Base-by-base conservation (phyloP, 2,329 filamentous ascomycete species). In the Xylaria hypoxylon region DNA sequence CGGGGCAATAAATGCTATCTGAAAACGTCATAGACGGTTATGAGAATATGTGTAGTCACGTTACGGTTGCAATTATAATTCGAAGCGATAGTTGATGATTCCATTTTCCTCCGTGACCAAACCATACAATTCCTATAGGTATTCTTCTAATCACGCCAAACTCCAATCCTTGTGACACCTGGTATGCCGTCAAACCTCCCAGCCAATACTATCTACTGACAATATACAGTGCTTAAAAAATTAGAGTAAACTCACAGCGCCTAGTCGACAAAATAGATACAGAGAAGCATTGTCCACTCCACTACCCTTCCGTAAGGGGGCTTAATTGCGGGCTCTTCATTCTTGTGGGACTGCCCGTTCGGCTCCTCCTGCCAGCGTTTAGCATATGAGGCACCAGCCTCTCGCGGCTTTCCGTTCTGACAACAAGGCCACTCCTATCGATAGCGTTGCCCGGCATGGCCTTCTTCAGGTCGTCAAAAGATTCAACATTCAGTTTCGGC, bases 341-440 rank as follows among this genome's bases (percentile, higher is more conserved):
- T 72, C 87, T 81, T 10, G 87, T 89, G 8, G 86, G 87, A 72
- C 87, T 89, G 22, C 80, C 82, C 17, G 85, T 81, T 62, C 86
- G 81, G 77, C 86, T 88, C 76, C 86, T 81, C 77, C 87, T 78
- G 26, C 87, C 87, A 1, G 85, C 85, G 56, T 82, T 85, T 67
- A 87, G 77, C 80, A 86, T 83, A 64, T 85, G 84, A 15, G 87
- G 85, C 17, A 86, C 84, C 42, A 97, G 79, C 64, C 92, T 85
- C 76, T 98, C 96, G 59, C 93, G 85, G 76, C 93, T 97, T 76
- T 97, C 95, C 0, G 92, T 96, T 71, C 95, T 84, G 2, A 93
- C 87, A 60, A 92, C 89, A 69, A 97, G 78, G 1, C 94, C 94
- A 52, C 87, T 89, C 44, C 93, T 81, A 71, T 90, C 87, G 74